Evolutionary conservation across 2,329 filamentous ascomycete species (phyloP), one percentile per base, ranked within the genome.

Genomic region (Bipolaris victoriae): DNA sequence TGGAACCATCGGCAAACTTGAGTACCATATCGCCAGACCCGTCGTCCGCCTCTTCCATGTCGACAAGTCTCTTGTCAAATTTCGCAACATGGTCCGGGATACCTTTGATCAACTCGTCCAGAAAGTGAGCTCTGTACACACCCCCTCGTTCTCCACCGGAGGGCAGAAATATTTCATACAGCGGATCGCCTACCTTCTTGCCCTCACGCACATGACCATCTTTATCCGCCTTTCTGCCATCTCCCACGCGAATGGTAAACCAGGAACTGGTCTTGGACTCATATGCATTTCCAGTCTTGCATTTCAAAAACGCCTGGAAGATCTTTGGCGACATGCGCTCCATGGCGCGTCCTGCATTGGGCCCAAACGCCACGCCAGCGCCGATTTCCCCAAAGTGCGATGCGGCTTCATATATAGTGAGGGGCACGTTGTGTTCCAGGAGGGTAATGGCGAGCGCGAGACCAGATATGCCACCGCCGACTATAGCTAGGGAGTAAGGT

Each of bases 381-480:
- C 85, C 85, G 29, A 87, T 83, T 66, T 87, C 85, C 33, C 78
- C 79, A 59, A 87, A 88, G 11, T 75, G 74, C 0, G 76, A 52
- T 0, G 84, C 84, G 10, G 83, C 78, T 71, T 88, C 86, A 65
- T 86, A 88, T 59, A 88, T 79, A 22, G 77, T 77, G 36, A 84
- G 75, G 2, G 75, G 71, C 35, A 86, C 65, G 36, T 77, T 68
- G 55, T 80, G 77, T 53, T 79, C 71, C 53, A 81, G 72, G 26
- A 88, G 80, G 6, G 79, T 83, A 45, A 84, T 79, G 22, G 83
- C 83, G 7, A 87, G 79, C 7, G 76, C 76, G 16, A 87, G 76
- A 24, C 86, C 86, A 24, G 81, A 81, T 57, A 88, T 86, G 33
- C 85, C 85, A 40, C 84, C 84, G 57, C 85, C 85, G 15, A 87